Evolutionary conservation across 2,329 filamentous ascomycete species (phyloP), one percentile per base, ranked within the genome.

Genomic region (Diaporthe vaccinii): DNA sequence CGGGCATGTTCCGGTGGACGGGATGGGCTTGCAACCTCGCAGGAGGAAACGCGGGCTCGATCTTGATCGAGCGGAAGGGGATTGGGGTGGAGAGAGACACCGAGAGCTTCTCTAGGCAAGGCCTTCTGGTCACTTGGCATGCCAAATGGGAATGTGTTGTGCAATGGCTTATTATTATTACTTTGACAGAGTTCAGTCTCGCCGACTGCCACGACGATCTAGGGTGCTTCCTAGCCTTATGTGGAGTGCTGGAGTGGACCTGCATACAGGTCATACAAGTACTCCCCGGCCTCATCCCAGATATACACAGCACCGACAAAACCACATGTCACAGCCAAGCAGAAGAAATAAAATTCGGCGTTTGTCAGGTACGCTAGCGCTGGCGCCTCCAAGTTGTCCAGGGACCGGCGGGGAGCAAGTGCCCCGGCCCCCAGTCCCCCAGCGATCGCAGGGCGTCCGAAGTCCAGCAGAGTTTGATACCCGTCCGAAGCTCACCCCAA

Each of bases 361-460:
- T 53, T 53, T 53, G 12, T 39, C 36, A 68, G 65, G 65, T 68
- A 68, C 65, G 31, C 65, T 68, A 68, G 65, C 65, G 39, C n/a
- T 46, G 46, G 65, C 46, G 46, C 28, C 49, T 68, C 44, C 46
- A 25, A 39, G n/a, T 25, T 14, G 44, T 68, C 62, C 31, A 36
- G 62, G 44, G 44, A 15, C 62, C 22, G 22, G 44, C 31, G 31
- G 65, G 49, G 65, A 68, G 34, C 46, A 28, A 53, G 12, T 25
- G 12, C 62, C 62, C 28, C 22, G 20, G 28, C 9, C 12, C 44
- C 44, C 17, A 25, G 62, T 36, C 28, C 61, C 41, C 41, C 17
- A 28, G 59, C 15, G n/a, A 31, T 15, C 1, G 59, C 39, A 72
- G n/a, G 49, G n/a, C 57, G 22, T 34, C 20, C 20, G 28, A 5